phyloP scores from a whole-genome alignment of 1,284 basidiomycete genomes.

The Ustilago shanxiensis region DNA sequence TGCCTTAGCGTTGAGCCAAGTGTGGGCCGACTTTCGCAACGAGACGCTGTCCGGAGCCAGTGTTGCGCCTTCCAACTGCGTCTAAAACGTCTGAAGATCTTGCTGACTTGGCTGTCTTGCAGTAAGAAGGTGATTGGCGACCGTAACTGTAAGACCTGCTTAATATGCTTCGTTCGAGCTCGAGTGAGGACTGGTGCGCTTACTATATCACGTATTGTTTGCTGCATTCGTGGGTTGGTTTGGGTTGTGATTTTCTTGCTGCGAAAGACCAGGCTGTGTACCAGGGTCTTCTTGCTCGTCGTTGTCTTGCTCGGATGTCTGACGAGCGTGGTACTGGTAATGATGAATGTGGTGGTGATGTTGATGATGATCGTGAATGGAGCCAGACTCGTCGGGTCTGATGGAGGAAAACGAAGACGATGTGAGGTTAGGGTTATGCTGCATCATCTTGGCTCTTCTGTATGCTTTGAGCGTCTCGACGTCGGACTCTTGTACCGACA shows the following conservation, averaged over 20 bases:
- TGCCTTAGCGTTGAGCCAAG: too few species aligned
- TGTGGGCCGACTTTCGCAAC: too few species aligned
- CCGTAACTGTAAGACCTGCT: too few species aligned
- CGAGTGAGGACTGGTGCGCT: too few species aligned
- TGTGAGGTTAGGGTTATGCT: constrained; percentile 47
- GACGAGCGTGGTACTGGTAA: constrained; percentile 15
- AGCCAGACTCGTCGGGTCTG: constrained; percentile 39
- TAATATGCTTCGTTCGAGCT: too few species aligned
- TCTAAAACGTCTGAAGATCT: too few species aligned
- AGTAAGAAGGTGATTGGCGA: too few species aligned
- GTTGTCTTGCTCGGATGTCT: constrained; percentile 6
- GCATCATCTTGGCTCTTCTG: constrained; percentile 45
- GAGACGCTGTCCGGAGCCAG: too few species aligned
- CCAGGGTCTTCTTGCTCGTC: constrained; percentile 39
- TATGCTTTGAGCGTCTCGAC: constrained; percentile 53
- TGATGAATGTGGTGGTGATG: constrained; percentile 20
- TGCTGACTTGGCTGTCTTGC: too few species aligned
- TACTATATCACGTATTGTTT: constrained; percentile 27
- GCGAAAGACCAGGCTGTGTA: constrained; percentile 42
- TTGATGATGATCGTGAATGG: constrained; percentile 36
- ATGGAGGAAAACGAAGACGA: constrained; percentile 43
- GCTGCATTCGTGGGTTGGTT: constrained; percentile 26
- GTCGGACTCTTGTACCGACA: constrained; percentile 48
- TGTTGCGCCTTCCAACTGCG: too few species aligned
- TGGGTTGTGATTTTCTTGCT: constrained; percentile 55